These are phyloP conservation scores for Pisolithus thermaeus DNA, from an alignment of 1,284 basidiomycete species.

Conservation along the genomic window DNA sequence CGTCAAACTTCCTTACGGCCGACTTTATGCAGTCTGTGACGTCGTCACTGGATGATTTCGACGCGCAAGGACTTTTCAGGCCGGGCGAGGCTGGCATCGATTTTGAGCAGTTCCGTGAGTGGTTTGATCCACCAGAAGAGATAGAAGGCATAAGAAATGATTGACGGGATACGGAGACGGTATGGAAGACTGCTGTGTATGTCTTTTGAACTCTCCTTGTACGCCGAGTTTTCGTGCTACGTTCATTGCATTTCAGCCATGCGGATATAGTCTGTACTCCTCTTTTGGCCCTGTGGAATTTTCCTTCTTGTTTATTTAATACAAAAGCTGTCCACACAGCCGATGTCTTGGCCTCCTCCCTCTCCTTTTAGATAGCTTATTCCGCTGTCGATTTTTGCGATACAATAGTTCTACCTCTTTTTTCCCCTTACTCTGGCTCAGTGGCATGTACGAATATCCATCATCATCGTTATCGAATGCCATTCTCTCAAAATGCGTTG, in stretches of 20 bases:
- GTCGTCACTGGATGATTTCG: constrained; percentile 39
- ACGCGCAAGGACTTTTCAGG: constrained; percentile 34
- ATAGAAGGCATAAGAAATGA: constrained; percentile 25
- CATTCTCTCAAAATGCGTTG: neutral
- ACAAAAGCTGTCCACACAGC: constrained; percentile 18
- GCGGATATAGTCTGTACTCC: constrained; percentile 2
- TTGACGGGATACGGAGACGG: neutral
- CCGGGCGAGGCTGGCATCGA: constrained; percentile 43
- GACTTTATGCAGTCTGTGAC: constrained; percentile 41
- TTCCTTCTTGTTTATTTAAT: constrained; percentile 19
- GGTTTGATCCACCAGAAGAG: constrained; percentile 52
- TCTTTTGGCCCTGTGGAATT: constrained; percentile 13
- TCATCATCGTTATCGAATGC: neutral
- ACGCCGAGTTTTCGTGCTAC: neutral
- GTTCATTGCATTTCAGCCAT: neutral
- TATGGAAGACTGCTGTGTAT: neutral
- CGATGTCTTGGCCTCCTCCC: constrained; percentile 9
- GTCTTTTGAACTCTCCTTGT: neutral
- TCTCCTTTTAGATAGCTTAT: constrained; percentile 12
- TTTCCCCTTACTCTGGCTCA: constrained; percentile 2
- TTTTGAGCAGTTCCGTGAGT: constrained; percentile 63
- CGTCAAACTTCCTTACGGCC: constrained; percentile 29
- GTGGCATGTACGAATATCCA: constrained; percentile 14
- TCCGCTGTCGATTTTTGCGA: constrained; percentile 9
- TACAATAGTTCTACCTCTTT: constrained; percentile 3